Base-by-base conservation (phyloP, 805 yeast genomes). In the Dipodascus geniculatus region DNA sequence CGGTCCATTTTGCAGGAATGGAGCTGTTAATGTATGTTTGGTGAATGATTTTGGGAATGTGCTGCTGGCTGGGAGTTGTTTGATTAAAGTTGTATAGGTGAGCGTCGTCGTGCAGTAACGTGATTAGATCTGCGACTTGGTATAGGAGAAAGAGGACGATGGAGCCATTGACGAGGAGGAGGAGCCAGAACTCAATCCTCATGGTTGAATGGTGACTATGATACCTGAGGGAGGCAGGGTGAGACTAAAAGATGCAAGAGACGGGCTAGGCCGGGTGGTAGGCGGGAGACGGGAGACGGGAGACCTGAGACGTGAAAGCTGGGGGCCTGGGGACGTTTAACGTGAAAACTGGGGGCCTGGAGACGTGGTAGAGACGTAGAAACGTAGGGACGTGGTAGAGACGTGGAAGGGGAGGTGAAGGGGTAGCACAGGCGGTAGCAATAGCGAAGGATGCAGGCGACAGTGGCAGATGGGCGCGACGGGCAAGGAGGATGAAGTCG, bases 11-110 rank as follows among this genome's bases (percentile, higher is more conserved):
- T 51, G 81, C 89, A 2, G 97, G 97, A 16, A 89, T 79, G 20
- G 82, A 77, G 14, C 72, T 75, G 20, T 87, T 85, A 65, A 86
- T 89, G 69, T 90, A 90, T 14, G 96, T 90, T 68, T 90, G 97
- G 65, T 90, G 97, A 53, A 90, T 88, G 65, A 89, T 88, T 63
- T 85, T 86, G 42, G 97, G 97, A 49, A 89, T 87, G 42, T 84
- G 65, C 55, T 75, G 76, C 8, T 14, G 47, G 28, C 56, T 24
- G 38, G 48, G 51, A 14, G 57, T 58, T 16, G 48, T 48, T 22
- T 28, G 6, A 14, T 31, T 33, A 16, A 53, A 55, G 14, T 50
- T 52, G n/a, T 51, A 48, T 19, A 50, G 50, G 54, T 71, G 71
- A 19, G 68, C 69, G n/a, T 73, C 73, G 67, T 86, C 95, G 60